Base-by-base conservation (phyloP, 164 flowering plant genomes). In the Cinnamomum chago region DNA sequence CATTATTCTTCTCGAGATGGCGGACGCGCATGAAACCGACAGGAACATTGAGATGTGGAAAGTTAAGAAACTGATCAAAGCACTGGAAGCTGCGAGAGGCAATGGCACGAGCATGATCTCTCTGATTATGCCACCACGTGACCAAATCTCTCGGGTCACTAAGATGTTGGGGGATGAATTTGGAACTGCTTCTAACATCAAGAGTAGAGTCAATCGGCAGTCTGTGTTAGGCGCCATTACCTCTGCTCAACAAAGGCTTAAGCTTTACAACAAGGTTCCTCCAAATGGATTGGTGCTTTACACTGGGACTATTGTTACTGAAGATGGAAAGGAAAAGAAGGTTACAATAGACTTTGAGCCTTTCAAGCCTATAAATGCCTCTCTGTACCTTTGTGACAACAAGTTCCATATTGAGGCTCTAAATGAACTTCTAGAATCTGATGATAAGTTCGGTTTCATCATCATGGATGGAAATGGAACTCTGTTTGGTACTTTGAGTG, bases 21-120 rank as follows among this genome's bases (percentile, higher is more conserved):
- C 75, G 5, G 75, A 73, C 18, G 69, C 70, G n/a, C 75, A 65
- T 65, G 75, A 73, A 47, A 73, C 75, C 24, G 75, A 73, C 17
- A 73, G 65, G 70, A 73, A 73, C 68, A 73, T 73, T 18, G 75
- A 73, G 35, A 73, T 73, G 50, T 73, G 75, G 75, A 73, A 73
- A 58, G 65, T 73, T 17, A 73, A 73, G 70, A 73, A 73, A 47
- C 69, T 73, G 22, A 73, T 73, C 33, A 73, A 73, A 69, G 75
- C 75, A 13, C 62, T 73, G 7, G 75, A 50, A 50, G 67, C 75
- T 40, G 75, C 75, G 11, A 64, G 75, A 24, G 75, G 75, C 15
- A 73, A 73, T 73, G 75, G 75, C 58, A 73, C 69, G 20, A 73
- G 75, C 70, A 73, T 73, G 75, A 73, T 73, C 62, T 73, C 75